phyloP scores from a whole-genome alignment of 2,329 filamentous ascomycete genomes.

The Drechslerella coelobrocha region DNA sequence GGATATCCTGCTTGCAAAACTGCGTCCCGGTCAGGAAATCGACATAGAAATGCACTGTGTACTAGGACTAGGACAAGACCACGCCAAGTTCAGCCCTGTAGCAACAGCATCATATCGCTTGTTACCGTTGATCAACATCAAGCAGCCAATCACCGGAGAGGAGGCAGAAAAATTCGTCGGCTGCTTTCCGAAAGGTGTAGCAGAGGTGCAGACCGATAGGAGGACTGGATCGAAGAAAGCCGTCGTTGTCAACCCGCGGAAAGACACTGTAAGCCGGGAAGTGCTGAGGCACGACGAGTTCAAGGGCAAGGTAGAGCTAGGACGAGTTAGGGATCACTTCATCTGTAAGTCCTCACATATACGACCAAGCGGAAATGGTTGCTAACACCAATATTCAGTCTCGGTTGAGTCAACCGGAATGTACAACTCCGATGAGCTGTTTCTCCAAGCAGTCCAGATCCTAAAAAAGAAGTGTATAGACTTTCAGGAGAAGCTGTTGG shows the following conservation, averaged over 20 bases:
- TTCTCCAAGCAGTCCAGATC: conserved; percentile 84
- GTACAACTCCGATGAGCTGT: conserved; percentile 90
- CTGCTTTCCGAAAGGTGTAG: conserved; percentile 90
- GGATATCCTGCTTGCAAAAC: conserved; percentile 90
- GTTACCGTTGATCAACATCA: conserved; percentile 84
- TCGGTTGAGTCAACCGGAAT: conserved; percentile 93
- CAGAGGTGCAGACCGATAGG: conserved; percentile 75
- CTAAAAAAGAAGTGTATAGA: conserved; percentile 78
- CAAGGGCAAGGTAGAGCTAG: conserved; percentile 91
- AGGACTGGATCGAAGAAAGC: conserved; percentile 83
- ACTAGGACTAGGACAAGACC: conserved; percentile 91
- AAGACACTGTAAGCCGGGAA: conserved; percentile 93
- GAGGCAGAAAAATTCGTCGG: conserved; percentile 88
- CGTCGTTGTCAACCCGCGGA: conserved; percentile 85
- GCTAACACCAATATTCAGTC: conserved; percentile 59
- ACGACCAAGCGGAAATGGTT: not conserved
- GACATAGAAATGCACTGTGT: conserved; percentile 89
- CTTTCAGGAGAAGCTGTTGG: conserved; percentile 48
- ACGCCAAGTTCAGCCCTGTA: conserved; percentile 96
- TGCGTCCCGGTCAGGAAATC: conserved; percentile 88
- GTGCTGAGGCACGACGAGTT: conserved; percentile 91
- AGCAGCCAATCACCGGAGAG: conserved; percentile 78
- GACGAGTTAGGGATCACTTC: conserved; percentile 90
- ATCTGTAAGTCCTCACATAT: conserved; percentile 67
- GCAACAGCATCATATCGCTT: conserved; percentile 93